A percentile compares a stretch with the other conserved stretches of the same genome.
Conservation (phyloP, 179 eudicot species). For the Carnegiea gigantea region DNA sequence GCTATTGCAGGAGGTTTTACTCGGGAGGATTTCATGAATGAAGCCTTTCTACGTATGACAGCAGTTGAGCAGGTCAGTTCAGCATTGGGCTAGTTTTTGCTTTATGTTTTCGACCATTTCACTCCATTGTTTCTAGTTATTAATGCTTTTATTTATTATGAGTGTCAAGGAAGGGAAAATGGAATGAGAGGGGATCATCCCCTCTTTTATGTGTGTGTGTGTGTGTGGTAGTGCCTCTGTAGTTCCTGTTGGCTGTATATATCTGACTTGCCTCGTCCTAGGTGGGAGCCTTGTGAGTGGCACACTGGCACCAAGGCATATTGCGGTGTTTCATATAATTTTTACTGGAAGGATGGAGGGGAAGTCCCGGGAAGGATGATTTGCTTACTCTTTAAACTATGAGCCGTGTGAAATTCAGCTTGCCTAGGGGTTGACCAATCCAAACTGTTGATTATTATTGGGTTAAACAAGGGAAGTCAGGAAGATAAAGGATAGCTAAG, state of each 20-base stretch:
- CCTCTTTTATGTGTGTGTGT: not conserved
- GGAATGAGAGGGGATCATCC: not conserved
- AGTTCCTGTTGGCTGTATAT: not conserved
- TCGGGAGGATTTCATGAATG: constrained; percentile 95
- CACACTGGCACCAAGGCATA: not conserved
- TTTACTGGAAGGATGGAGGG: not conserved
- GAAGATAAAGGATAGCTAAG: not conserved
- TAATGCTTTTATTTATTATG: constrained; percentile 10
- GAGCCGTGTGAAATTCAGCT: not conserved
- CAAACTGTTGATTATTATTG: not conserved
- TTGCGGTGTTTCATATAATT: not conserved
- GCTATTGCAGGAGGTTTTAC: constrained; percentile 89
- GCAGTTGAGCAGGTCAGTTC: constrained; percentile 84
- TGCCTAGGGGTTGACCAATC: not conserved
- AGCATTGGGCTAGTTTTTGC: constrained; percentile 2
- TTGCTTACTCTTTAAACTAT: not conserved
- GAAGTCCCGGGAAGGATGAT: not conserved
- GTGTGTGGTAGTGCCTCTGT: not conserved
- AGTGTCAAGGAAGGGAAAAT: not conserved
- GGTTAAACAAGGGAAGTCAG: not conserved
- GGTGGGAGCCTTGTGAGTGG: not conserved
- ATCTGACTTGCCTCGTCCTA: not conserved
- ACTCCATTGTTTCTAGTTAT: not conserved
- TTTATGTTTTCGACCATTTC: not conserved
- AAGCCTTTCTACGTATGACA: constrained; percentile 84